Conservation (phyloP, 169 alveolate species). For the Perkinsus olseni region DNA sequence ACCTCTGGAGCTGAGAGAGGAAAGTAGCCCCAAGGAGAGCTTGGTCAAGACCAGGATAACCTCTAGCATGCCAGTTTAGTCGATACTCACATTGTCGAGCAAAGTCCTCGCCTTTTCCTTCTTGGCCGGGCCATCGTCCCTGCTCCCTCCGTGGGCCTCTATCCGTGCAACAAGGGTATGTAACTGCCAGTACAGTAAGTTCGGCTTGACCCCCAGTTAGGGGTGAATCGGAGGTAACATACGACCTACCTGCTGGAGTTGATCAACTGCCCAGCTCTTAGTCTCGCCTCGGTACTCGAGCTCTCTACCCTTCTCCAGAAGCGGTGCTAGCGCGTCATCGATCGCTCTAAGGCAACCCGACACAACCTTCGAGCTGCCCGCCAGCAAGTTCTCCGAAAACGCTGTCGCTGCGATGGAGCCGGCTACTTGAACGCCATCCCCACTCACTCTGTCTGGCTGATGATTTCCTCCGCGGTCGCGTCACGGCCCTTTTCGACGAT, state of each 20-base stretch:
- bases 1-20: not conserved
- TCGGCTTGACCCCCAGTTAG: not conserved
- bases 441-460: not conserved
- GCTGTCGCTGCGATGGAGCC: no score
- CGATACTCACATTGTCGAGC: not conserved
- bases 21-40: no score
- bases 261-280: not conserved
- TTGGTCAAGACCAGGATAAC: no score
- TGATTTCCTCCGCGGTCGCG: not conserved
- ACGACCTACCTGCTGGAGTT: not conserved
- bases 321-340: not conserved
- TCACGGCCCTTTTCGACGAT: not conserved
- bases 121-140: not conserved
- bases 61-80: not conserved
- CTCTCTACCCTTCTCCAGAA: not conserved
- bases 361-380: not conserved
- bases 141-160: not conserved
- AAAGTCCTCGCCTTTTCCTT: not conserved
- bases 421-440: not conserved
- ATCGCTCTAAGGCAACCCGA: not conserved
- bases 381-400: no score
- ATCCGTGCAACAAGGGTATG: not conserved
- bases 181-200: not conserved
- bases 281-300: not conserved
- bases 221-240: not conserved